Base-by-base conservation (phyloP, 2,329 filamentous ascomycete genomes). In the Verticillium nubilum region DNA sequence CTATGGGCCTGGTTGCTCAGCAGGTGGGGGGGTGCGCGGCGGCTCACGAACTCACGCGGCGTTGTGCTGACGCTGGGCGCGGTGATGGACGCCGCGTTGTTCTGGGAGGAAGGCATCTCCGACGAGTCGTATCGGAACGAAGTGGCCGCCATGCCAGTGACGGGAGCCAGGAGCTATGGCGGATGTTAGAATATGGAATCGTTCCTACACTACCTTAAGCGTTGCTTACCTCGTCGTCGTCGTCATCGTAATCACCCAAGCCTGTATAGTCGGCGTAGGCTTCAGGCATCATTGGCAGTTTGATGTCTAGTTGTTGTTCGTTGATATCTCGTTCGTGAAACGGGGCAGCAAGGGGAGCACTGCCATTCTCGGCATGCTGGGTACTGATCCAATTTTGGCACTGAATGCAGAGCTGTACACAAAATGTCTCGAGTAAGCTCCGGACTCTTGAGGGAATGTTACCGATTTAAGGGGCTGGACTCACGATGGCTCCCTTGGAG, bases 371-470 rank as follows among this genome's bases (percentile, higher is more conserved):
- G 9, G 42, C 42, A 50, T 50, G n/a, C 42, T 75, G 73, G 1
- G 67, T 70, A 31, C 73, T 70, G 0, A 59, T 66, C 74, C 74
- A 77, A 3, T 69, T 72, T 10, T 65, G 67, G 57, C 75, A 77
- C 58, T 65, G 62, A 47, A 61, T 66, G 61, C 75, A 77, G 35
- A 64, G 64, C 75, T 77, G 4, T 25, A 26, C n/a, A 23, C 1
- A 15, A 59, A 4, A 55, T 31, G 13, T 29, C 47, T n/a, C 17
- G 26, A 25, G 27, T 15, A 52, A 54, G 56, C 5, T 12, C 26
- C 10, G 7, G n/a, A n/a, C 23, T 52, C 10, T 15, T 19, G 19
- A 12, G 10, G n/a, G n/a, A n/a, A n/a, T n/a, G n/a, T n/a, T 7
- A 17, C 28, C 25, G n/a, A 27, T 13, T n/a, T 13, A 37, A 26